Percentiles rank a stretch among this genome's conserved stretches.
phyloP scores from a whole-genome alignment of 192 early-diverging fungal genomes.

The Coemansia brasiliensis region DNA sequence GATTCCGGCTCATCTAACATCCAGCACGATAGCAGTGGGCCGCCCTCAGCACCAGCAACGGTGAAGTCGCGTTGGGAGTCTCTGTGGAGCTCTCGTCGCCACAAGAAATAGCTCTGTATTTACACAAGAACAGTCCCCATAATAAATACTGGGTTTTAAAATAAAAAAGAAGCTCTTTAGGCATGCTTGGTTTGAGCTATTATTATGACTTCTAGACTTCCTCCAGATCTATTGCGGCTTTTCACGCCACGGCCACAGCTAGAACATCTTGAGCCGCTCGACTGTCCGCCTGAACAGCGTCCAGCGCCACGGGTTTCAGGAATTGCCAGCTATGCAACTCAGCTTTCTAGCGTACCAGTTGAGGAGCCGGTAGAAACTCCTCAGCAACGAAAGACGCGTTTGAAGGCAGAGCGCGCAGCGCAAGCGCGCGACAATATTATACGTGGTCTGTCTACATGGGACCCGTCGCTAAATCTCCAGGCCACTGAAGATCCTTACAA shows the following conservation, averaged over 20 bases:
- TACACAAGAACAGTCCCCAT: no score
- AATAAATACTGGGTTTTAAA: no score
- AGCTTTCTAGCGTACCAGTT: slow-evolving; percentile 13
- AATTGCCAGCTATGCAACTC: slow-evolving; percentile 27
- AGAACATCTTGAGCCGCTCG: slow-evolving; percentile 19
- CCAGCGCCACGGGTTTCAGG: slow-evolving; percentile 33
- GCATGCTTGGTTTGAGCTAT: no score
- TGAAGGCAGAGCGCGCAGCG: slow-evolving; percentile 29
- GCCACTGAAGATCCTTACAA: slow-evolving; percentile 87
- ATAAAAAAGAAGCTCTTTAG: no score
- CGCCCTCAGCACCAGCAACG: slow-evolving; percentile 2
- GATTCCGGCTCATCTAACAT: slow-evolving; percentile 9
- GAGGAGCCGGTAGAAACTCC: slow-evolving; percentile 26
- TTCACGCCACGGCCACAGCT: slow-evolving; percentile 51
- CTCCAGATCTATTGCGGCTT: slow-evolving; percentile 43
- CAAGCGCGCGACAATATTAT: slow-evolving; percentile 37
- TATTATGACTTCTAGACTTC: slow-evolving; percentile 47
- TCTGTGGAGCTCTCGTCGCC: slow-evolving; percentile 45
- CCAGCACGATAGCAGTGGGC: background rate
- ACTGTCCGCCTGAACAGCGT: slow-evolving; percentile 29
- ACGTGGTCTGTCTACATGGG: slow-evolving; percentile 39
- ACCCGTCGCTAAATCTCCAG: slow-evolving; percentile 61
- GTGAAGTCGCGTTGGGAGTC: slow-evolving; percentile 41
- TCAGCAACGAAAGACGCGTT: slow-evolving; percentile 40
- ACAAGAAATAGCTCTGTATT: slow-evolving; percentile 16